Base-by-base conservation (phyloP, 164 flowering plant species). In the Sextonia rubra region DNA sequence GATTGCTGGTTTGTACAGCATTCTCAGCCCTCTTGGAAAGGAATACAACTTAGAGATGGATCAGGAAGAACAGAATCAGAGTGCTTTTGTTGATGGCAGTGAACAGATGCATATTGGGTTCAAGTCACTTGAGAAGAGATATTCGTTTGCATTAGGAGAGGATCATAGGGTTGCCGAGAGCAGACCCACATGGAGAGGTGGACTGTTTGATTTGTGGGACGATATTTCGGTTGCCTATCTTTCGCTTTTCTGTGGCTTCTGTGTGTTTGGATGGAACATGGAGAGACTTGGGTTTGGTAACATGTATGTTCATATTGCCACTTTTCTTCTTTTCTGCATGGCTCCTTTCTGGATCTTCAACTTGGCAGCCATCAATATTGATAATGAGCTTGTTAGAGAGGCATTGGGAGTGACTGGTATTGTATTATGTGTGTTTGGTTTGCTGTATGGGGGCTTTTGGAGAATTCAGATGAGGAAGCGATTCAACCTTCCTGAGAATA, bases 241-340 rank as follows among this genome's bases (percentile, higher is more conserved):
- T 47, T 89, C 98, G 0, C 80, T 95, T 2, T 93, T 95, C 75
- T 95, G 98, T 76, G 78, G 85, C 64, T 93, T 85, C 77, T 95
- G 98, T 83, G 91, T 93, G 24, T 93, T 95, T 70, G 99, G 99
- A 30, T 93, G 98, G 99, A 95, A 95, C 66, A 93, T 93, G 98
- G 97, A 93, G 80, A 89, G 98, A 61, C 89, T 95, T 56, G 97
- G 98, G 11, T 90, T 95, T 75, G 99, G 99, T 2, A 95, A 95
- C 78, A 95, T 93, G 97, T 95, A 90, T 71, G 99, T 95, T 73
- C 99, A 93, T 61, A 88, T 93, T 58, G 90, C 91, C 2, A 95
- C 98, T 48, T 95, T 95, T 76, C 23, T 89, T 52, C 87, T 95
- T 27, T 86, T 93, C 30, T 95, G 98, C 74, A 62, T 79, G 82